A percentile compares a stretch with the other conserved stretches of the same genome.
Evolutionary conservation across 2,329 filamentous ascomycete species (phyloP).

Genomic region (Fusarium longipes): DNA sequence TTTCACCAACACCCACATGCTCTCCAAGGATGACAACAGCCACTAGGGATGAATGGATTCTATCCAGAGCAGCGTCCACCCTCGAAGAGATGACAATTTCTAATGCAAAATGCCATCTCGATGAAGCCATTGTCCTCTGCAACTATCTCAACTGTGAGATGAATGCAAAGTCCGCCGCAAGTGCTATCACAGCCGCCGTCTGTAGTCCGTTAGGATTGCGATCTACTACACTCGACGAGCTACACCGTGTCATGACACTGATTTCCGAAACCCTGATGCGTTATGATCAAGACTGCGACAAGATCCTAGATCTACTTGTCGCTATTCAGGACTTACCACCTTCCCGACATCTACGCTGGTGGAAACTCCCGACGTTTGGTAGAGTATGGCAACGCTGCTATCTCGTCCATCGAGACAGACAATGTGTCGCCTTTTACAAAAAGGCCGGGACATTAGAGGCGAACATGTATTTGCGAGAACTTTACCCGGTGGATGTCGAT

Average conservation of each 20-base stretch:
- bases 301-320: background rate
- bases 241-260: background rate
- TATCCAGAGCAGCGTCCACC: background rate
- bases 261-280: background rate
- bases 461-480: background rate
- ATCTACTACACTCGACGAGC: too few relatives aligned
- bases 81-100: background rate
- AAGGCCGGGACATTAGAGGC: background rate
- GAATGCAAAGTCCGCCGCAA: background rate
- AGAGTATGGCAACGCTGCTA: accelerated
- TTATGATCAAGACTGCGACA: background rate
- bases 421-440: background rate
- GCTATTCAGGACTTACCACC: conserved; percentile 2
- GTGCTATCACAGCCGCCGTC: conserved; percentile 1
- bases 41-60: background rate
- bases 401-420: accelerated
- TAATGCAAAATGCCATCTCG: background rate
- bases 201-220: too few relatives aligned
- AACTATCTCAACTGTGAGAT: conserved; percentile 11
- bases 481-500: background rate
- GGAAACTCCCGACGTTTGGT: background rate
- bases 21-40: background rate
- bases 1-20: too few relatives aligned
- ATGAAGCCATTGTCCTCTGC: conserved; percentile 2
- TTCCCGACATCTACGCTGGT: background rate